A percentile compares a stretch with the other conserved stretches of the same genome.
Evolutionary conservation across 2,329 filamentous ascomycete genomes (phyloP).

Genomic region (Aaosphaeria arxii): DNA sequence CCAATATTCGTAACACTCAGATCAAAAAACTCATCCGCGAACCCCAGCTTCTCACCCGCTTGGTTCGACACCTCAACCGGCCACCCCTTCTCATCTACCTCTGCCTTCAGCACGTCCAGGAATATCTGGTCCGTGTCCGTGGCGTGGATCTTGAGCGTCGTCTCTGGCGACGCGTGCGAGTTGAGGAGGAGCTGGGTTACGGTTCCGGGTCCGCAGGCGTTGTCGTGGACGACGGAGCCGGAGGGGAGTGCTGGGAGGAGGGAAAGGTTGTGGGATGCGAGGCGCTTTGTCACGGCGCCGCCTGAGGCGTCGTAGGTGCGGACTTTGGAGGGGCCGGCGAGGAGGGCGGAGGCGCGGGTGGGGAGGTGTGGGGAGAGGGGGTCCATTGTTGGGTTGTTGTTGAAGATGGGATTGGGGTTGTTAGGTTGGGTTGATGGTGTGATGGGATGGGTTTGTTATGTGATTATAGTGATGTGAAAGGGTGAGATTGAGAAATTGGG

Average conservation of each 20-base stretch:
- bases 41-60: constrained; percentile 13
- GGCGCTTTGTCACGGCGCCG: constrained; percentile 22
- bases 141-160: constrained; percentile 22
- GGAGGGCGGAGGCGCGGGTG: constrained; percentile 19
- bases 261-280: constrained; percentile 24
- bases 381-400: constrained; percentile 9
- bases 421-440: no score
- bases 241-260: constrained; percentile 22
- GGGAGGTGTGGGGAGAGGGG: constrained; percentile 12
- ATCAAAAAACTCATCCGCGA: constrained; percentile 32
- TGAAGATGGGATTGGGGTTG: not conserved
- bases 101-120: constrained; percentile 14
- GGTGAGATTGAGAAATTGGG: no score
- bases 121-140: constrained; percentile 29
- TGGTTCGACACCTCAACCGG: constrained; percentile 18
- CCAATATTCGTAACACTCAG: constrained; percentile 41
- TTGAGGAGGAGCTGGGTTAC: constrained; percentile 22
- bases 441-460: no score
- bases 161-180: not conserved
- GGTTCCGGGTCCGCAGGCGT: constrained; percentile 31
- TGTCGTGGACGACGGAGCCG: constrained; percentile 31
- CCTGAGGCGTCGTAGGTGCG: constrained; percentile 27
- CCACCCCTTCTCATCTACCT: constrained; percentile 16
- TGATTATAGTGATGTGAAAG: no score
- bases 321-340: constrained; percentile 20